Percentiles rank a stretch among this genome's conserved stretches.
Conservation (phyloP, 208 protist genomes). For the Trypanosomatidae sp. region DNA sequence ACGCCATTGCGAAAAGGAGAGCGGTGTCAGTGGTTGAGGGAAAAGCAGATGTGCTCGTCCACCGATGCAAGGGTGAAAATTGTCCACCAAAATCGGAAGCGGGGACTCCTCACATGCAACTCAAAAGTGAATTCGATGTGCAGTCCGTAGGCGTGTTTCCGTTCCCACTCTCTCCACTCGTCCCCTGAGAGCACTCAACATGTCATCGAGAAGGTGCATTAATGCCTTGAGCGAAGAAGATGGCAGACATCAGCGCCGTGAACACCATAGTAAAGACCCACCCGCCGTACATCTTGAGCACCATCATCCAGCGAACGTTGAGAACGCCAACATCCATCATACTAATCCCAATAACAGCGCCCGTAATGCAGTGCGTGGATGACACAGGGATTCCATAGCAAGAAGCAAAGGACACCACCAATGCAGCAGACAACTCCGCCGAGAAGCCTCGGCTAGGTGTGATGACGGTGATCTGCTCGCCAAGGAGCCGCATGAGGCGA, state of each 20-base stretch:
- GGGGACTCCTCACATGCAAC: neutral
- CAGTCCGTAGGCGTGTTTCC: neutral
- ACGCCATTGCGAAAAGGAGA: neutral
- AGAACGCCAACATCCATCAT: slow-evolving; percentile 70
- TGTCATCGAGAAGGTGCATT: slow-evolving; percentile 40
- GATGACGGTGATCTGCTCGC: slow-evolving; percentile 76
- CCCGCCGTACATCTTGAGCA: slow-evolving; percentile 75
- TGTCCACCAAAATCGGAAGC: neutral
- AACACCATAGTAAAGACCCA: slow-evolving; percentile 68
- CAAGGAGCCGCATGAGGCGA: slow-evolving; percentile 67
- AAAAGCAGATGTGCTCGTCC: too few species aligned
- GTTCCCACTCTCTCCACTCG: neutral
- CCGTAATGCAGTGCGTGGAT: slow-evolving; percentile 91
- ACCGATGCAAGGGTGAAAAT: neutral
- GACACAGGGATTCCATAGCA: slow-evolving; percentile 81
- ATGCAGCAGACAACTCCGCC: slow-evolving; percentile 71
- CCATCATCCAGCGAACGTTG: slow-evolving; percentile 69
- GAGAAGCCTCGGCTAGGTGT: slow-evolving; percentile 75
- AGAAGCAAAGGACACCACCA: slow-evolving; percentile 81
- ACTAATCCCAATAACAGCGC: slow-evolving; percentile 81
- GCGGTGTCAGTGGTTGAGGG: neutral
- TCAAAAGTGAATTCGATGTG: too few species aligned
- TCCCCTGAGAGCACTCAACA: neutral
- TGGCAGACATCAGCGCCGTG: slow-evolving; percentile 60
- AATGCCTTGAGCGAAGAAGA: slow-evolving; percentile 77